Conservation (phyloP, 1,284 basidiomycete species). For the Nidula niveotomentosa region DNA sequence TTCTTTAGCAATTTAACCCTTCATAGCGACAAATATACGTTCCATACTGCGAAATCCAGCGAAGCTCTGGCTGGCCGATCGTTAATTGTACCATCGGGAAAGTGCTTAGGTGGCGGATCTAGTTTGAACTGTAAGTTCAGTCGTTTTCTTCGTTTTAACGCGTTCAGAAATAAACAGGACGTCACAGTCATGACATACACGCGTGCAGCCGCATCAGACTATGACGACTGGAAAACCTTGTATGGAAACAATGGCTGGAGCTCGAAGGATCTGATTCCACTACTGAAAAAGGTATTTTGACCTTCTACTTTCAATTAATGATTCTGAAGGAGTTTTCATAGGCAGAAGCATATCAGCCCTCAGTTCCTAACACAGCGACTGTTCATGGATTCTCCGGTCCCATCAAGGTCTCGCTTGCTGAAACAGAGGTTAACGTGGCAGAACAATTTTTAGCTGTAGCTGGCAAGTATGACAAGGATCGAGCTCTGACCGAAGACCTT, state of each 20-base stretch:
- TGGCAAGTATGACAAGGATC: slow-evolving; percentile 41
- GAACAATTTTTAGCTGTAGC: slow-evolving; percentile 48
- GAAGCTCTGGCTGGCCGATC: slow-evolving; percentile 43
- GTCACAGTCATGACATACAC: slow-evolving; percentile 50
- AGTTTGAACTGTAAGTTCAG: slow-evolving; percentile 48
- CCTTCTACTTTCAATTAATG: background rate
- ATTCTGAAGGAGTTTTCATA: slow-evolving; percentile 16
- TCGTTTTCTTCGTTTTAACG: slow-evolving; percentile 10
- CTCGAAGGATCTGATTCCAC: slow-evolving; percentile 46
- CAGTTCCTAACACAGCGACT: slow-evolving; percentile 22
- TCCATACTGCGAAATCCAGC: slow-evolving; percentile 40
- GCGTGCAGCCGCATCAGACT: slow-evolving; percentile 55
- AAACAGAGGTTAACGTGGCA: slow-evolving; percentile 33
- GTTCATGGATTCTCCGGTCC: slow-evolving; percentile 54
- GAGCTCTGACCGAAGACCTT: slow-evolving; percentile 36
- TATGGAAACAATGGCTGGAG: slow-evolving; percentile 57
- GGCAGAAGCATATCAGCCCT: slow-evolving; percentile 50
- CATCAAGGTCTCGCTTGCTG: slow-evolving; percentile 45
- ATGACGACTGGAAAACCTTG: slow-evolving; percentile 50
- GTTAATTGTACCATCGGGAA: slow-evolving; percentile 38
- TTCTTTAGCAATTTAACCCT: slow-evolving; percentile 38
- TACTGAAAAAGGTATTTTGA: slow-evolving; percentile 46
- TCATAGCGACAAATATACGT: slow-evolving; percentile 39
- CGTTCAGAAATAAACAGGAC: background rate
- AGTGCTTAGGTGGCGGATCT: slow-evolving; percentile 60